Conservation (phyloP, 108 stramenopile genomes). For the Fistulifera pelliculosa region DNA sequence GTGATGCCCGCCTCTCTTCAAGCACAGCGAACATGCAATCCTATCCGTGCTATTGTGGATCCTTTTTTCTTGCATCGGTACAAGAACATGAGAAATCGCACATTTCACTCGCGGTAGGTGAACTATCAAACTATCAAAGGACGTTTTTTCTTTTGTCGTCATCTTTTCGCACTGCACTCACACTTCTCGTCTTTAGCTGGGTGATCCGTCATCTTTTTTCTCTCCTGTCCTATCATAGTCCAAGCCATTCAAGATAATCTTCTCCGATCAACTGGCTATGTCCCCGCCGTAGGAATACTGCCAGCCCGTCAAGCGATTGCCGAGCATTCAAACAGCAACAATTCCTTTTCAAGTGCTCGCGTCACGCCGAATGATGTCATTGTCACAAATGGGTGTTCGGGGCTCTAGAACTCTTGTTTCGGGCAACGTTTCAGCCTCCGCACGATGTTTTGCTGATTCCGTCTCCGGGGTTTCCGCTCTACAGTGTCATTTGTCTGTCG, state of each 20-base stretch:
- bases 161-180: neutral
- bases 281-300: slow-evolving; percentile 64
- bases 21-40: slow-evolving; percentile 68
- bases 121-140: neutral
- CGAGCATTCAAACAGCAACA: neutral
- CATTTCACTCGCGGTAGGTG: slow-evolving; percentile 80
- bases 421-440: slow-evolving; percentile 50
- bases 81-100: slow-evolving; percentile 59
- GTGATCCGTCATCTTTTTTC: slow-evolving; percentile 74
- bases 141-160: neutral
- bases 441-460: slow-evolving; percentile 79
- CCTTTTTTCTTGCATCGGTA: slow-evolving; percentile 50
- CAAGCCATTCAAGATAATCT: slow-evolving; percentile 35
- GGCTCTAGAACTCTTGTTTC: slow-evolving; percentile 81
- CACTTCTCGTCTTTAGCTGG: slow-evolving; percentile 29
- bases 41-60: slow-evolving; percentile 81
- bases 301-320: slow-evolving; percentile 78
- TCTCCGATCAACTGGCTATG: slow-evolving; percentile 53
- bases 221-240: slow-evolving; percentile 50
- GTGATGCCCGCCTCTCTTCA: slow-evolving; percentile 32
- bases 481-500: slow-evolving; percentile 82
- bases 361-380: slow-evolving; percentile 32
- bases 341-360: slow-evolving; percentile 31
- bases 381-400: slow-evolving; percentile 85
- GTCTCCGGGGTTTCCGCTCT: slow-evolving; percentile 85